A percentile compares a stretch with the other conserved stretches of the same genome.
Conservation (phyloP, 2,329 filamentous ascomycete genomes). For the Bipolaris bicolor region DNA sequence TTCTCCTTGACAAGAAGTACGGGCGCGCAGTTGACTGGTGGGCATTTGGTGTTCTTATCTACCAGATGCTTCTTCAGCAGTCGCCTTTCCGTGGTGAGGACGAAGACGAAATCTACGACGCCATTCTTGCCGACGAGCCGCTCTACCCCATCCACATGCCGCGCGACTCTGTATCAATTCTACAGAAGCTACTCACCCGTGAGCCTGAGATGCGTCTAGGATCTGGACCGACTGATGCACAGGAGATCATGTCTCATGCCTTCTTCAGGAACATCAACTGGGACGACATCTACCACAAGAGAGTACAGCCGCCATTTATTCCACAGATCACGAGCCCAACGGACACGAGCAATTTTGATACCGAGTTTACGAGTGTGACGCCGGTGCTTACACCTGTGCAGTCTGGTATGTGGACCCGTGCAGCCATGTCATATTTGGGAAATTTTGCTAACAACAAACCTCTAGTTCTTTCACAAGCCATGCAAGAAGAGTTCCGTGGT, state of each 20-base stretch:
- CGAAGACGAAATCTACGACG: slow-evolving; percentile 99
- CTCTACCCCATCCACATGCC: slow-evolving; percentile 99
- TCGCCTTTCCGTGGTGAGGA: slow-evolving; percentile 98
- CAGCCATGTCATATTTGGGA: background rate
- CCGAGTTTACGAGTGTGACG: slow-evolving; percentile 97
- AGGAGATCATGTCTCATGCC: slow-evolving; percentile 98
- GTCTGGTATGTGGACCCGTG: slow-evolving; percentile 71
- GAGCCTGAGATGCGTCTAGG: slow-evolving; percentile 93
- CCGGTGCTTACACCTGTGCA: slow-evolving; percentile 96
- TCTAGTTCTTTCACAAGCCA: slow-evolving; percentile 90
- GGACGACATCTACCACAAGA: slow-evolving; percentile 98
- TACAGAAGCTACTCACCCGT: slow-evolving; percentile 94
- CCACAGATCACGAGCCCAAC: slow-evolving; percentile 89
- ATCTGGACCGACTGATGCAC: slow-evolving; percentile 93
- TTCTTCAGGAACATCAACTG: slow-evolving; percentile 98
- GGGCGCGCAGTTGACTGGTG: slow-evolving; percentile 98
- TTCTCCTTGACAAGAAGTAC: slow-evolving; percentile 97
- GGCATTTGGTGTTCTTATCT: slow-evolving; percentile 98
- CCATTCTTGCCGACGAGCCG: slow-evolving; percentile 95
- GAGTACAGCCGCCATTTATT: slow-evolving; percentile 84
- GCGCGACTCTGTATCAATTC: slow-evolving; percentile 92
- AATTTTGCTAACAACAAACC: slow-evolving; percentile 20
- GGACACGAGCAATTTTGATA: slow-evolving; percentile 99
- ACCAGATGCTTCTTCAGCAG: slow-evolving; percentile 99
- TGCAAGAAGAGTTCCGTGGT: slow-evolving; percentile 99